Base-by-base conservation (phyloP, 2,329 filamentous ascomycete species). In the Colletotrichum scovillei region DNA sequence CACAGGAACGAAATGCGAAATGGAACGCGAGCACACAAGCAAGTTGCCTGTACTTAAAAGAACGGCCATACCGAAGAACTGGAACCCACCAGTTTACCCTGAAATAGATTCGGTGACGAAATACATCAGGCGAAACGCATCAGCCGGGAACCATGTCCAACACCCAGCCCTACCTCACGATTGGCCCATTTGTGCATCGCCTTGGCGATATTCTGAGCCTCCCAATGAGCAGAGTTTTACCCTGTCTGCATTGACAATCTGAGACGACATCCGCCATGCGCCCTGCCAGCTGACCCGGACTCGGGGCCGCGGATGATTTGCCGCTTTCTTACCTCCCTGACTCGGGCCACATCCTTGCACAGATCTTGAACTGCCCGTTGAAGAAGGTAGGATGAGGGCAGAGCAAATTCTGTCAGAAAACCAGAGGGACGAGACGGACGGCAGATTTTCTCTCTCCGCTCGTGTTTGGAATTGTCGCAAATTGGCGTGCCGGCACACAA, bases 171-270 rank as follows among this genome's bases (percentile, higher is more conserved):
- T 56, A 56, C 59, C 12, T 46, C 22, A 69, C 42, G 53, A 64
- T 73, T 65, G 42, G 66, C n/a, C 55, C n/a, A 26, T 26, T 22
- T 30, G 42, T 42, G 32, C 66, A 60, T 49, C 55, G 46, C 46
- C 59, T 65, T 73, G 42, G 66, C 70, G 55, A 46, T 63, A 26
- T 49, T 24, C 30, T 55, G 30, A 59, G 32, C 52, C 30, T 57
- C 63, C 42, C 12, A 62, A 56, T 24, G 28, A 52, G 63, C 11
- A 64, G 59, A 55, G 19, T 26, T 22, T 12, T 65, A 26, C 55
- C 70, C 60, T 65, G 59, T 69, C 35, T 22, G 66, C 70, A 70
- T 70, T 69, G 70, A 69, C 42, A 28, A 11, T 49, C 59, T 65
- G 55, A 65, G 66, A 73, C 55, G 32, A 70, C 59, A 24, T 65